Base-by-base conservation (phyloP, 1,284 basidiomycete genomes). In the Papiliotrema terrestris region DNA sequence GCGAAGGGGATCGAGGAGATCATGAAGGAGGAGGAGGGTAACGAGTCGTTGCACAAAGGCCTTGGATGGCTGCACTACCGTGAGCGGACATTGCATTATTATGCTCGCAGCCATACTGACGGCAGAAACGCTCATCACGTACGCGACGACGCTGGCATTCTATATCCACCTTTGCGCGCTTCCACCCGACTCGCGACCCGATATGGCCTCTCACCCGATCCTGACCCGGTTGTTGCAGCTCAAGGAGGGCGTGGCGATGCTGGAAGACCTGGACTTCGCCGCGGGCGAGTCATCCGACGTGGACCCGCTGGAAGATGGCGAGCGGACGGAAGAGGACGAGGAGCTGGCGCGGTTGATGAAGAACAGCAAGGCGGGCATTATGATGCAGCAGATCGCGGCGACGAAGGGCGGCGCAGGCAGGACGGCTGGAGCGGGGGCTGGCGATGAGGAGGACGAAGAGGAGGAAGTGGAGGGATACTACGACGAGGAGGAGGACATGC, bases 101-200 rank as follows among this genome's bases (percentile, higher is more conserved):
- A n/a, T n/a, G n/a, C n/a, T n/a, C n/a, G n/a, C n/a, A 1, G 2
- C 20, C 8, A 11, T 52, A 15, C 20, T 49, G 45, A 52, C 50
- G 48, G 20, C 71, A 92, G 91, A 97, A 80, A 84, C 91, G 1
- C 80, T 96, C 2, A 78, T 95, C 44, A 90, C 93, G 9, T 98
- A 98, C 73, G 83, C 89, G 9, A 90, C 92, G 1, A 88, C 86
- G 1, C 85, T 98, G 45, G 88, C 93, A 0, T 98, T 94, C 79
- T 98, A 96, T 78, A 81, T 98, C 49, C 86, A 94, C 73, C 82
- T 98, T 25, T 85, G 90, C 15, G 80, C 88, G 82, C 86, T 76
- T 83, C 88, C 72, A 74, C 81, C 41, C 72, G 80, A 61, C 78
- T 45, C 66, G 19, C 67, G 82, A 17, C 87, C 88, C 1, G 81